Percentiles rank a stretch among this genome's conserved stretches.
Evolutionary conservation across 495 filamentous ascomycete species (phyloP).

Genomic region (Xylaria castorea): DNA sequence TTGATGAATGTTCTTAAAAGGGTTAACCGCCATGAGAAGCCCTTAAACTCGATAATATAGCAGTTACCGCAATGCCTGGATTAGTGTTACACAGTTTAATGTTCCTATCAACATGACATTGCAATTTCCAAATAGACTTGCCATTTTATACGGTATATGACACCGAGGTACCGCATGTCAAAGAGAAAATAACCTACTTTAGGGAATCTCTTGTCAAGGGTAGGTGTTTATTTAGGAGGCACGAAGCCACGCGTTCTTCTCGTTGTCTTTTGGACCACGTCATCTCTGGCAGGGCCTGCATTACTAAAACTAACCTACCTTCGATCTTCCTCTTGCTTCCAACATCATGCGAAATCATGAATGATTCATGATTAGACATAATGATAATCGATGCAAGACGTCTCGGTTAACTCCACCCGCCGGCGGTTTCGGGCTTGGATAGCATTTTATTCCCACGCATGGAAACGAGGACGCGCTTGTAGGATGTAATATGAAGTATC

Average conservation of each 20-base stretch:
- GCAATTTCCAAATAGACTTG: neutral
- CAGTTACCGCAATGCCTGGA: neutral
- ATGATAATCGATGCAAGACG: neutral
- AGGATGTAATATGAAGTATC: neutral
- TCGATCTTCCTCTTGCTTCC: neutral
- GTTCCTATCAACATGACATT: neutral
- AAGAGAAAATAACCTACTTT: neutral
- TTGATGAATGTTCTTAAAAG: neutral
- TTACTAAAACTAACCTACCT: neutral
- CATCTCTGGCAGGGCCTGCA: neutral
- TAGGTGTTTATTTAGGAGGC: neutral
- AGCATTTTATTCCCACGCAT: neutral
- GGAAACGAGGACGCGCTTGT: neutral
- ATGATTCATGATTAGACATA: slow-evolving; percentile 9
- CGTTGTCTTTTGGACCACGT: neutral
- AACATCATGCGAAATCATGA: neutral
- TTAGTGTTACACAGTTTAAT: neutral
- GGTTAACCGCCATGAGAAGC: no score
- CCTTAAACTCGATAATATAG: no score
- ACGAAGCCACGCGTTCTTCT: neutral
- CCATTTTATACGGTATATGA: neutral
- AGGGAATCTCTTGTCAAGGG: neutral
- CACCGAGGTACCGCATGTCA: neutral
- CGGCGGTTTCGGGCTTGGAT: neutral
- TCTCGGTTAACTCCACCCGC: neutral